These are phyloP conservation scores for Melanomma pulvis-pyrius DNA, from an alignment of 495 filamentous ascomycete species.

Conservation along the genomic window DNA sequence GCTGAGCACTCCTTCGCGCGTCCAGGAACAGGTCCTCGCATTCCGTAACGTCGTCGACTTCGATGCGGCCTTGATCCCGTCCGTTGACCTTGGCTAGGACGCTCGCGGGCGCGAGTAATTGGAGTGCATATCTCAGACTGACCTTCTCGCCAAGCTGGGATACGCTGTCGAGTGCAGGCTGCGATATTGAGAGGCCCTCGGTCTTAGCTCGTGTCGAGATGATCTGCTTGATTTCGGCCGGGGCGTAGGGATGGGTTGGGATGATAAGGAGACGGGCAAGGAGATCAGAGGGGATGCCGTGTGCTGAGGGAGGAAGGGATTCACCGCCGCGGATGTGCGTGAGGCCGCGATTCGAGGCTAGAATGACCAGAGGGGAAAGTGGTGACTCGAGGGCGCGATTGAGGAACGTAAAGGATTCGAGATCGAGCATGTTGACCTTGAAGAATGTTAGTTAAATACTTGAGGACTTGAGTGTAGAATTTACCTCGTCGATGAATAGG, in stretches of 20 bases:
- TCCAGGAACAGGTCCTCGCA: slow-evolving; percentile 90
- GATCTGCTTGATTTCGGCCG: slow-evolving; percentile 87
- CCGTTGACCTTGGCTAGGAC: slow-evolving; percentile 63
- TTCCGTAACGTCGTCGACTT: slow-evolving; percentile 81
- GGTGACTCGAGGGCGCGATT: slow-evolving; percentile 92
- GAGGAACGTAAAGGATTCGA: slow-evolving; percentile 98
- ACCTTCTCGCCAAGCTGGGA: slow-evolving; percentile 82
- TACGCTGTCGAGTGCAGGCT: slow-evolving; percentile 81
- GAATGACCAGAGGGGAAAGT: slow-evolving; percentile 94
- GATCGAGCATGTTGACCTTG: slow-evolving; percentile 96
- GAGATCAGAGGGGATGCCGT: slow-evolving; percentile 91
- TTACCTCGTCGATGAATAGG: slow-evolving; percentile 96
- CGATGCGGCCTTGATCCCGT: slow-evolving; percentile 71
- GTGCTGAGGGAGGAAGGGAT: slow-evolving; percentile 64
- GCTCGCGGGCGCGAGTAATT: slow-evolving; percentile 84
- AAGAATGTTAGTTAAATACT: slow-evolving; percentile 9
- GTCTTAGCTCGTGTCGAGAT: slow-evolving; percentile 78
- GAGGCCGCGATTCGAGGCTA: slow-evolving; percentile 94
- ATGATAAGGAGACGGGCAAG: slow-evolving; percentile 92
- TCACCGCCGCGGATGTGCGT: slow-evolving; percentile 81
- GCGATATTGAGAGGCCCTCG: slow-evolving; percentile 77
- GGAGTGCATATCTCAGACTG: slow-evolving; percentile 88
- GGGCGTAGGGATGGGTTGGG: slow-evolving; percentile 82
- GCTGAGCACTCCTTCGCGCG: slow-evolving; percentile 73
- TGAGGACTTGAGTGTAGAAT: slow-evolving; percentile 34